Conservation (phyloP, 1,139 yeast genomes). For the Yamadazyma songkhlaensis region DNA sequence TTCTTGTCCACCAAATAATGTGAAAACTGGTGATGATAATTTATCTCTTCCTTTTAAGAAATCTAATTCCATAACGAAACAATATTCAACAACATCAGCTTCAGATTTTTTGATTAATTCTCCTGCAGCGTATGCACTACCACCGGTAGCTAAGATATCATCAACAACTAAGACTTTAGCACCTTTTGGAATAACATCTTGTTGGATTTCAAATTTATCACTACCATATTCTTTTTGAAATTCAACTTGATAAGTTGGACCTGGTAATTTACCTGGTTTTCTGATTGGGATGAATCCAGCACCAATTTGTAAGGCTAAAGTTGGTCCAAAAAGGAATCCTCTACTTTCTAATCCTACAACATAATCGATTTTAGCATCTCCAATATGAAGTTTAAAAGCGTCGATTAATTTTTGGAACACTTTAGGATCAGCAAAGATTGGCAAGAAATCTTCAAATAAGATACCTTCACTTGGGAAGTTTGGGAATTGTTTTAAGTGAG, state of each 20-base stretch:
- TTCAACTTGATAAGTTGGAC: slow-evolving; percentile 67
- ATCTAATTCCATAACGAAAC: slow-evolving; percentile 90
- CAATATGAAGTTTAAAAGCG: slow-evolving; percentile 77
- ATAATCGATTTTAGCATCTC: slow-evolving; percentile 71
- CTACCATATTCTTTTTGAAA: slow-evolving; percentile 90
- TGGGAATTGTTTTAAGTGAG: slow-evolving; percentile 76
- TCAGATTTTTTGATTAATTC: slow-evolving; percentile 65
- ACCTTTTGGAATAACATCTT: slow-evolving; percentile 75
- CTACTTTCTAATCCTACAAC: slow-evolving; percentile 94
- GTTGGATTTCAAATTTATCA: slow-evolving; percentile 87
- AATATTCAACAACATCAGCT: slow-evolving; percentile 73
- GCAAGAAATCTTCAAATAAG: slow-evolving; percentile 91
- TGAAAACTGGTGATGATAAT: slow-evolving; percentile 81
- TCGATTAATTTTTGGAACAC: slow-evolving; percentile 76
- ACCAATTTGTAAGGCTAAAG: slow-evolving; percentile 83
- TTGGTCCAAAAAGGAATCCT: slow-evolving; percentile 95
- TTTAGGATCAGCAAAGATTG: slow-evolving; percentile 81
- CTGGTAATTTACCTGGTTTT: slow-evolving; percentile 94
- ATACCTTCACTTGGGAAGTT: slow-evolving; percentile 95
- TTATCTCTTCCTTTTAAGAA: slow-evolving; percentile 92
- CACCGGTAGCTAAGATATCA: slow-evolving; percentile 98
- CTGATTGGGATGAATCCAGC: slow-evolving; percentile 95
- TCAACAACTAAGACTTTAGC: slow-evolving; percentile 85
- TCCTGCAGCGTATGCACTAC: slow-evolving; percentile 94
- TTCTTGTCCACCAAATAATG: slow-evolving; percentile 81